Evolutionary conservation across 2,329 filamentous ascomycete genomes (phyloP).

Genomic region (Beauveria caledonica): DNA sequence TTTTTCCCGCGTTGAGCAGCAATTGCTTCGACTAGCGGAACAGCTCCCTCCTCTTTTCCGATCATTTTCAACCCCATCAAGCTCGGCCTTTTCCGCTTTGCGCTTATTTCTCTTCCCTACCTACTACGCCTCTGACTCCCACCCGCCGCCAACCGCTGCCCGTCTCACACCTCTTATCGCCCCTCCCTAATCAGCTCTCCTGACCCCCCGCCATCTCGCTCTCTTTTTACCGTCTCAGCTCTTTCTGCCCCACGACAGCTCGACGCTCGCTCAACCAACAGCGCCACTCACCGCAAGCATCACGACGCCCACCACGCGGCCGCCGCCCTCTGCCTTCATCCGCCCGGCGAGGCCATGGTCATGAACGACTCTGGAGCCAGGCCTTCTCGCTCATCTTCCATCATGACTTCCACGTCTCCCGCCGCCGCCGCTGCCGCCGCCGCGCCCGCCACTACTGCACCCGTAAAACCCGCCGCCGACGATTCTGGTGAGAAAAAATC

Average conservation of each 20-base stretch:
- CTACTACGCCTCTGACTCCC: not conserved
- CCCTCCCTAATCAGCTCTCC: slow-evolving; percentile 11
- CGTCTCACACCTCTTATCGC: slow-evolving; percentile 9
- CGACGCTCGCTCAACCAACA: slow-evolving; percentile 8
- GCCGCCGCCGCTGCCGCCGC: slow-evolving; percentile 18
- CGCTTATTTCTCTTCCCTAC: not conserved
- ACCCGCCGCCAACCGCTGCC: not conserved
- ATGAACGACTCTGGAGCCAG: slow-evolving; percentile 32
- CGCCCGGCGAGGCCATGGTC: slow-evolving; percentile 25
- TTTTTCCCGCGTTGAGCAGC: slow-evolving; percentile 3
- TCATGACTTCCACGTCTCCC: slow-evolving; percentile 28
- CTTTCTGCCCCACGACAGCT: slow-evolving; percentile 11
- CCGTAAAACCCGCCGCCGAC: slow-evolving; percentile 21
- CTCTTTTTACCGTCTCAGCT: not conserved
- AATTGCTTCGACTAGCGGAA: slow-evolving; percentile 11
- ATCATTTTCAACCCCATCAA: not conserved
- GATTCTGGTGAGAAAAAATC: slow-evolving; percentile 31
- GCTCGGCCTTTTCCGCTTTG: not conserved
- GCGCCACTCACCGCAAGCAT: not conserved
- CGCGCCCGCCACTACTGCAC: slow-evolving; percentile 10
- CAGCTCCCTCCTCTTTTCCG: not conserved
- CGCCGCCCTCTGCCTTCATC: not conserved
- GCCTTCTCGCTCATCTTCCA: slow-evolving; percentile 28
- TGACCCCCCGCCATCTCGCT: slow-evolving; percentile 7
- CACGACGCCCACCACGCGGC: not conserved